Evolutionary conservation across 208 protist species (phyloP).

Genomic region (Acanthamoeba rhysodes): DNA sequence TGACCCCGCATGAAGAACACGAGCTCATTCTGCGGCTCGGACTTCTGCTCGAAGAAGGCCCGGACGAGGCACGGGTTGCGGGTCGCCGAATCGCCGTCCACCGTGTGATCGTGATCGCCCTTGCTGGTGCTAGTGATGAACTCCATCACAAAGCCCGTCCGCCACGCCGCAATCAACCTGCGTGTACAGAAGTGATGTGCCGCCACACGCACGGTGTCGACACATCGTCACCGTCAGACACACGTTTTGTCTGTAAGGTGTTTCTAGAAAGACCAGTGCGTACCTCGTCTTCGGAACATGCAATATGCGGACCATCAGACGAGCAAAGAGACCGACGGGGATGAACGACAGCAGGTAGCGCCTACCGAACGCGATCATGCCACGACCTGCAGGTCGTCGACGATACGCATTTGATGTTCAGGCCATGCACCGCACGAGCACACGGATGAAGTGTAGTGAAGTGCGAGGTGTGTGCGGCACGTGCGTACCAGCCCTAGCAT

Average conservation of each 20-base stretch:
- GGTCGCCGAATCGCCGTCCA: not conserved
- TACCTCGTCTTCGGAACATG: slow-evolving; percentile 66
- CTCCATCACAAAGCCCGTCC: slow-evolving; percentile 8
- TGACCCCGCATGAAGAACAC: not conserved
- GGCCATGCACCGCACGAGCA: not conserved
- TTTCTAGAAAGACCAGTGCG: too few species aligned
- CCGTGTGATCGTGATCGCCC: not conserved
- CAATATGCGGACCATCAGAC: slow-evolving; percentile 69
- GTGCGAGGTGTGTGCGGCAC: not conserved
- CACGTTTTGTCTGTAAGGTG: not conserved
- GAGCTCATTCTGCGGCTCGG: slow-evolving; percentile 2
- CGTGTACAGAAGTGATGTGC: not conserved
- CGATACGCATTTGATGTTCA: not conserved
- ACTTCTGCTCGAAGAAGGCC: slow-evolving; percentile 27
- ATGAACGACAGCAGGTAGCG: slow-evolving; percentile 47
- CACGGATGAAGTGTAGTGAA: not conserved
- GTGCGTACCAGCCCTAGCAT: not conserved
- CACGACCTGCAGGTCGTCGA: not conserved
- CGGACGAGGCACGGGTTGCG: slow-evolving; percentile 8
- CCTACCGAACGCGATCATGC: slow-evolving; percentile 2
- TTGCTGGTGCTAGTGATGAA: slow-evolving; percentile 1
- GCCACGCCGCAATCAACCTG: slow-evolving; percentile 16
- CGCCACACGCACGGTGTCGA: not conserved
- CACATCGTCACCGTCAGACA: not conserved
- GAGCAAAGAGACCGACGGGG: slow-evolving; percentile 48